These are phyloP conservation scores for Helianthus annuus DNA, from an alignment of 129 eudicot species.

Conservation along the genomic window DNA sequence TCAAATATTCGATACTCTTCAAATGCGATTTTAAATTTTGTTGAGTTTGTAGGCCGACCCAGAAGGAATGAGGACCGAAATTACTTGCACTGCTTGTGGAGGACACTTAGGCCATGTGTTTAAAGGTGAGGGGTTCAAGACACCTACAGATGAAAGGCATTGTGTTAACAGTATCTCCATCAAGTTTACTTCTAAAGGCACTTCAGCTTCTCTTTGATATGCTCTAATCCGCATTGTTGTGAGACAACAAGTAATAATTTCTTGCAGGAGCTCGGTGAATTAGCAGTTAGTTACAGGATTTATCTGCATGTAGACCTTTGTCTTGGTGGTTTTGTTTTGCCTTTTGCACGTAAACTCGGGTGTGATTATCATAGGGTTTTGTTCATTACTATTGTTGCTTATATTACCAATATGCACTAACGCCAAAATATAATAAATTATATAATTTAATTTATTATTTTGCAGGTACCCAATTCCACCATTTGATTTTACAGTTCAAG, in stretches of 20 bases:
- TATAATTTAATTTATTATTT: neutral
- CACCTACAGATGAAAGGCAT: conserved; percentile 89
- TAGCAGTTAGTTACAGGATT: conserved; percentile 57
- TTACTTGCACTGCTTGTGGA: conserved; percentile 96
- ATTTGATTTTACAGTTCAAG: too few relatives aligned
- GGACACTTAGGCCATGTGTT: conserved; percentile 96
- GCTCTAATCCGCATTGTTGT: neutral
- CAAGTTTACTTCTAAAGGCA: conserved; percentile 57
- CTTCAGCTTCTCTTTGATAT: conserved; percentile 31
- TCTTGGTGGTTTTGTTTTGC: conserved; percentile 97
- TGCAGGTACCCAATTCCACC: conserved; percentile 91
- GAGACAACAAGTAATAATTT: neutral
- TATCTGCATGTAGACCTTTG: conserved; percentile 99
- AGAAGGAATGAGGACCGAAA: conserved; percentile 94
- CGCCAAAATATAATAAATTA: too few relatives aligned
- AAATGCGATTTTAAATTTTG: neutral
- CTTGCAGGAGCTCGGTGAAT: too few relatives aligned
- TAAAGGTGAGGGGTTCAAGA: conserved; percentile 76
- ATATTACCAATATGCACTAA: neutral
- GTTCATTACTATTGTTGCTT: conserved; percentile 2
- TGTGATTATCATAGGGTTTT: conserved; percentile 34
- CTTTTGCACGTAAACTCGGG: conserved; percentile 99
- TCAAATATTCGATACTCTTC: neutral
- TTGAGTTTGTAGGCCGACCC: conserved; percentile 72
- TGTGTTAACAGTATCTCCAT: conserved; percentile 90